These are phyloP conservation scores for Chrysopogon serrulatus DNA, from an alignment of 176 grass and related monocot genomes.

Conservation along the genomic window DNA sequence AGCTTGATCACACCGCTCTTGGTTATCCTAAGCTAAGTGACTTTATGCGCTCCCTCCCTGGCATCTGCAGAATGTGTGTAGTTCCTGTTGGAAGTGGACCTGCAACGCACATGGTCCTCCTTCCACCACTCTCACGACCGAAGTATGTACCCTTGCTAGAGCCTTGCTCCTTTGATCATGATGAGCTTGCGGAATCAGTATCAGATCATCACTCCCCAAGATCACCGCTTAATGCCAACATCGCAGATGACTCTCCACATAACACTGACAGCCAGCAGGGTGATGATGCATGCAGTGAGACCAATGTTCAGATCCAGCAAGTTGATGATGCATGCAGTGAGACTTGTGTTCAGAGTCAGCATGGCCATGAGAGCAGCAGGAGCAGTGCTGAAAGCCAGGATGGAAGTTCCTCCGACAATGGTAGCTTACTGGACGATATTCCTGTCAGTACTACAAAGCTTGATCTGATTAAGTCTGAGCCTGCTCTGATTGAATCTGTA, in stretches of 20 bases:
- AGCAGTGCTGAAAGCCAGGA: constrained; percentile 31
- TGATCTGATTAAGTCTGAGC: constrained; percentile 7
- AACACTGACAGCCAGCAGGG: constrained; percentile 27
- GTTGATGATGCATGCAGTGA: constrained; percentile 41
- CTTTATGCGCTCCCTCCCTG: constrained; percentile 58
- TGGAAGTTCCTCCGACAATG: constrained; percentile 31
- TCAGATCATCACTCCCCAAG: constrained; percentile 44
- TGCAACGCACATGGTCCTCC: constrained; percentile 61
- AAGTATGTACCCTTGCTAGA: constrained; percentile 51
- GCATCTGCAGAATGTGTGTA: constrained; percentile 59
- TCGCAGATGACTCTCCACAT: constrained; percentile 3
- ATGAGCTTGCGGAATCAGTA: constrained; percentile 42
- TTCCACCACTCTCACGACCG: constrained; percentile 33
- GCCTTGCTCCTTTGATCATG: constrained; percentile 36
- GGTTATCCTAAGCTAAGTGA: constrained; percentile 67
- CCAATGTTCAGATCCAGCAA: constrained; percentile 26
- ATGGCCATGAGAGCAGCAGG: constrained; percentile 18
- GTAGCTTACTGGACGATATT: constrained; percentile 40
- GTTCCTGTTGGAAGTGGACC: constrained; percentile 48
- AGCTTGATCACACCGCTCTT: constrained; percentile 50
- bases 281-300: constrained; percentile 41
- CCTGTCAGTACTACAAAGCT: constrained; percentile 12
- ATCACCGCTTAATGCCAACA: constrained; percentile 29
- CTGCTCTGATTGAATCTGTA: not conserved
- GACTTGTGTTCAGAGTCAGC: constrained; percentile 35